Evolutionary conservation across 164 flowering plant genomes (phyloP), one percentile per base, ranked within the genome.

Genomic region (Umbellularia californica): DNA sequence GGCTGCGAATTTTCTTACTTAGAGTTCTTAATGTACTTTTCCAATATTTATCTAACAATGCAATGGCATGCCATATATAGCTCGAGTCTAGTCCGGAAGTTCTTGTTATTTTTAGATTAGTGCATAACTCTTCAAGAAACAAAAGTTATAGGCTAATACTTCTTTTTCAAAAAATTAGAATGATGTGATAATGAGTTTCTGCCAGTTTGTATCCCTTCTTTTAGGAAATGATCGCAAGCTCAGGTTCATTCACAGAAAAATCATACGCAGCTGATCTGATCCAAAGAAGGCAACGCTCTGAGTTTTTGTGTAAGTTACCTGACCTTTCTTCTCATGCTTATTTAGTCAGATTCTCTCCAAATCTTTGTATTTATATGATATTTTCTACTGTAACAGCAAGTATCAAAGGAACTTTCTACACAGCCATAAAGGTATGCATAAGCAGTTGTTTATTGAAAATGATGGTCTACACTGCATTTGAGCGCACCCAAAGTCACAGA

Each of bases 231-330:
- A 60, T 89, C 65, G 77, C 79, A n/a, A 86, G 92, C 82, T 87
- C 88, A 5, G 90, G 88, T 33, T 77, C 85, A 22, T 82, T 83
- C 51, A 82, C 83, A n/a, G 89, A 85, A 77, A 77, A 50, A 47
- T 98, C 97, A 25, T 71, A 72, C 77, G 99, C 99, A 75, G 99
- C 99, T 69, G 98, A 95, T 84, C 69, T 95, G 83, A 93, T 90
- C 76, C 98, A 93, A 75, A 90, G 85, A n/a, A 80, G 92, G 69
- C 98, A 95, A 80, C 93, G 98, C 14, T 90, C 95, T 17, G 94
- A 89, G 35, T 92, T 95, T 82, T 85, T 71, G 22, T 86, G 99
- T 93, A 83, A 85, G 92, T 74, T 73, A 68, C 70, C 23, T 35
- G 23, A 47, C 28, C n/a, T 30, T 63, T 68, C 25, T 71, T 58